Conservation (phyloP, 768 basidiomycete genomes). For the Suillus americanus region DNA sequence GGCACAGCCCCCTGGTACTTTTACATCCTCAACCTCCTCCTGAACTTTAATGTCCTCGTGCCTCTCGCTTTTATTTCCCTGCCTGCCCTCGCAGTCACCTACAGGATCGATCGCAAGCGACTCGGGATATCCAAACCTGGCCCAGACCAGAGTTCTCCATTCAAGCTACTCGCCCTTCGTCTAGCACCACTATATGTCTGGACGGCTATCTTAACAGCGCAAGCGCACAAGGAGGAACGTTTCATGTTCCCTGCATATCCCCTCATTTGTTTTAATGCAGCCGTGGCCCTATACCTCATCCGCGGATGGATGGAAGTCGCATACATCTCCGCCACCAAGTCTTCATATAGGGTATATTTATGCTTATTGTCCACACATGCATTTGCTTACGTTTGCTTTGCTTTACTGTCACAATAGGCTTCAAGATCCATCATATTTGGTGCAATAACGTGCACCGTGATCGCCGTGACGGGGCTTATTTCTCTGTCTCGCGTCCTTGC, state of each 20-base stretch:
- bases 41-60: slow-evolving; percentile 91
- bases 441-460: slow-evolving; percentile 66
- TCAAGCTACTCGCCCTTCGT: slow-evolving; percentile 70
- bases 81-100: slow-evolving; percentile 76
- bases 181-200: slow-evolving; percentile 94
- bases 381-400: not conserved
- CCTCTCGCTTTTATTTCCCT: slow-evolving; percentile 80
- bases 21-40: slow-evolving; percentile 84
- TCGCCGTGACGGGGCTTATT: slow-evolving; percentile 64
- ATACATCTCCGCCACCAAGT: slow-evolving; percentile 75
- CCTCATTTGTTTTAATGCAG: slow-evolving; percentile 90
- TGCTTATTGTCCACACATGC: not conserved
- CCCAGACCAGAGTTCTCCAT: slow-evolving; percentile 72
- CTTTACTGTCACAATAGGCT: slow-evolving; percentile 48
- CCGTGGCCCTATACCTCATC: slow-evolving; percentile 80
- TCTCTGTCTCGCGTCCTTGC: slow-evolving; percentile 83
- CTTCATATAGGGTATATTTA: slow-evolving; percentile 75
- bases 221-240: slow-evolving; percentile 97
- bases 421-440: slow-evolving; percentile 76
- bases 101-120: slow-evolving; percentile 72
- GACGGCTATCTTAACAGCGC: slow-evolving; percentile 73
- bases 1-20: slow-evolving; percentile 87
- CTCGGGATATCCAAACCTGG: slow-evolving; percentile 55
- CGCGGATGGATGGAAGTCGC: slow-evolving; percentile 83
- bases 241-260: slow-evolving; percentile 97